Evolutionary conservation across 176 grass and related monocot genomes (phyloP), one percentile per base, ranked within the genome.

Genomic region (Carex scoparia): DNA sequence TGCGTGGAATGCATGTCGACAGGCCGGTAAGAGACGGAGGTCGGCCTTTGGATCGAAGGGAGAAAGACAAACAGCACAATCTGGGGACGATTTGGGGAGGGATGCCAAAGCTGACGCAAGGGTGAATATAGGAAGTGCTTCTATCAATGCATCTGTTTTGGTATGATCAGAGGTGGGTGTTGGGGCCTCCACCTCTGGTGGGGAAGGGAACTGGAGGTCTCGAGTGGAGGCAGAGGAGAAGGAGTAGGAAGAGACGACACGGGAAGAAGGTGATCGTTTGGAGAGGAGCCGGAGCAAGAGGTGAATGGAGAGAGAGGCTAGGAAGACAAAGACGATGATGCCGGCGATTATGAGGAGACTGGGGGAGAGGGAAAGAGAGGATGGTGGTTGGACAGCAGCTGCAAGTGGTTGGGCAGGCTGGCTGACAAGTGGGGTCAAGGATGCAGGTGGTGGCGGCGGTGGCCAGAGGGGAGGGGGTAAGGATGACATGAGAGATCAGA

Each of bases 11-110:
- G 92, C 94, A 83, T 97, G 94, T 11, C 90, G 89, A 84, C 94
- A 97, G 42, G 92, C 90, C 13, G 94, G 94, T 60, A 98, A 87
- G 56, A 98, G 91, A 10, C 95, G 95, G 84, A 98, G 92, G 79
- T 98, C 91, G 3, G 89, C 90, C 73, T 90, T 87, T 9, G 92
- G 95, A 1, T 63, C 19, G 82, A 98, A 98, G 5, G 95, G 91
- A 37, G 87, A 94, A 55, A 94, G 88, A 85, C 95, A 98, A 31
- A 98, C 95, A 5, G 95, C 92, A 75, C 95, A 98, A 84, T 98
- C 95, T 0, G 89, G 91, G 40, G 95, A 93, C 46, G 92, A 91
- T 90, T 94, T 94, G 27, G 95, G 92, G 1, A 98, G 88, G n/a
- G 86, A 77, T 30, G 91, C 91, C 44, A 94, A 55, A 61, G 91